Base-by-base conservation (phyloP, 148 eudicot species). In the Rhododendron mucronatum region DNA sequence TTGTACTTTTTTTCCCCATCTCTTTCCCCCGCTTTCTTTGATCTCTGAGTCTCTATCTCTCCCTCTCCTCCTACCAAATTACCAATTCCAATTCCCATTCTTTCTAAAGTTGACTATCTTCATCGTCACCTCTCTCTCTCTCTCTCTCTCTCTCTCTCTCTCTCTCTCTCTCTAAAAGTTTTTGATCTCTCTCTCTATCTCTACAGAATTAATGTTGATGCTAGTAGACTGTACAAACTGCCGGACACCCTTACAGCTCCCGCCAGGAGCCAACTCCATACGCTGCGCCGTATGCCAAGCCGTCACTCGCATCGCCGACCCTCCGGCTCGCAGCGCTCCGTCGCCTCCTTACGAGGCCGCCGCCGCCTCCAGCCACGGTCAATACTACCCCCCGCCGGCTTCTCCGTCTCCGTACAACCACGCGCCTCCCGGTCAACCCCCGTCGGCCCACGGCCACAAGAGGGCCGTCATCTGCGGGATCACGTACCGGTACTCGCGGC, bases 261-360 rank as follows among this genome's bases (percentile, higher is more conserved):
- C 92, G 2, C 80, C n/a, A 1, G 87, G 87, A 39, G 90, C 91
- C 45, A 48, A 30, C 15, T 87, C 92, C 77, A 86, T 91, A 26
- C 85, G 90, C 10, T 91, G 92, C 81, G 91, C 90, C 50, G 2
- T 89, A 4, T 91, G 92, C 83, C 89, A 84, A 13, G 91, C 91
- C 39, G 67, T 89, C 26, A 89, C 90, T 11, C 86, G 14, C n/a
- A 73, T 91, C 59, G 89, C 88, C 45, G 84, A 86, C 11, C 30
- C 26, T 4, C 89, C 85, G 48, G 45, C 45, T 6, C 15, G 26
- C 84, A 16, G 45, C 44, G 23, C 21, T 7, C 90, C 84, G 0
- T 26, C 67, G 0, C 79, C 79, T 12, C 15, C 84, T 78, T 3
- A 47, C 63, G 33, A 59, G 0, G 1, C 50, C 0, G 12, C 20